Evolutionary conservation across 2,329 filamentous ascomycete species (phyloP).

Genomic region (Colletotrichum sp.): DNA sequence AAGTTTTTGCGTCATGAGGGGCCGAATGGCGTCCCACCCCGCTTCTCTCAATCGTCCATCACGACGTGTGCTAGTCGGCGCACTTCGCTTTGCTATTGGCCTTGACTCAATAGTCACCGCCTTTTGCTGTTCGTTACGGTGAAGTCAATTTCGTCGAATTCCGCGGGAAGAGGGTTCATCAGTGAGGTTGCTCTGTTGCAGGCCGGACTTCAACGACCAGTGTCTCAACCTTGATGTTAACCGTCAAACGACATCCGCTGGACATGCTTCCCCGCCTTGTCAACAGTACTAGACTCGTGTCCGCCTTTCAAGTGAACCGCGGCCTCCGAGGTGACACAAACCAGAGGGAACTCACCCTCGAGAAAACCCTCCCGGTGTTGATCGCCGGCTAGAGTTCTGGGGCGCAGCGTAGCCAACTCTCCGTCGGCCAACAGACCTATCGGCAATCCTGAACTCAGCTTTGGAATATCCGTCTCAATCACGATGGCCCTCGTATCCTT

Average conservation of each 20-base stretch:
- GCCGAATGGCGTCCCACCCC: neutral
- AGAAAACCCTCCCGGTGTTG: neutral
- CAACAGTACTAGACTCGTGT: neutral
- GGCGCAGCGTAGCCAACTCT: neutral
- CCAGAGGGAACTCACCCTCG: neutral
- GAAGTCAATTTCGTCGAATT: constrained; percentile 2
- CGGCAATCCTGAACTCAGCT: neutral
- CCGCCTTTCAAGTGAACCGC: neutral
- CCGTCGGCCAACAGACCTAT: neutral
- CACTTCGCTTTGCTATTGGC: neutral
- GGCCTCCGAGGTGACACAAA: neutral
- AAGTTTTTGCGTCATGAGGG: neutral
- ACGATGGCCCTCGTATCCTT: neutral
- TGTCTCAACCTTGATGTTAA: neutral
- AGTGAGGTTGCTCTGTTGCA: neutral
- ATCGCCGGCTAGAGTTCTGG: constrained; percentile 10
- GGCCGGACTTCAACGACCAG: neutral
- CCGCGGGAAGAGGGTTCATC: neutral
- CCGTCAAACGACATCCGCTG: neutral
- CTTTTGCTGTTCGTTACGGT: neutral
- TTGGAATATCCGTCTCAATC: neutral
- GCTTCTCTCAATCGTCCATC: neutral
- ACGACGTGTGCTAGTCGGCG: neutral
- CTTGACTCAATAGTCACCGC: constrained; percentile 7
- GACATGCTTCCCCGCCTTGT: neutral